A percentile compares a stretch with the other conserved stretches of the same genome.
phyloP scores from a whole-genome alignment of 768 basidiomycete species.

The Pleurotus djamor region DNA sequence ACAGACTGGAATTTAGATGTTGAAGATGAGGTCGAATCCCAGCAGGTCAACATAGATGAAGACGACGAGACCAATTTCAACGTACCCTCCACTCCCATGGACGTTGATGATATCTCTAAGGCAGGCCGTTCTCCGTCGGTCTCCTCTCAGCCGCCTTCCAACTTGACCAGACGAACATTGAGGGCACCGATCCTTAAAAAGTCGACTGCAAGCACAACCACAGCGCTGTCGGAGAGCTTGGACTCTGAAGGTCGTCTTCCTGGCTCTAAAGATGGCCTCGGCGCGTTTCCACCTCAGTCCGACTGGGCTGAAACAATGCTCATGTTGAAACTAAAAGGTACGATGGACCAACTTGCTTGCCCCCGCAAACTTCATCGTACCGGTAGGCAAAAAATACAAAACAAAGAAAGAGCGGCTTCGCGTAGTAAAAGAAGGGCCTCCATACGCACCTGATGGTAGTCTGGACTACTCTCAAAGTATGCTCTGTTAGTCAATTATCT shows the following conservation, averaged over 20 bases:
- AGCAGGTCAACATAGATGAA: slow-evolving; percentile 25
- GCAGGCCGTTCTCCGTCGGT: slow-evolving; percentile 46
- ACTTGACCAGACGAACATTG: slow-evolving; percentile 35
- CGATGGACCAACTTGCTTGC: not conserved
- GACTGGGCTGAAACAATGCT: slow-evolving; percentile 76
- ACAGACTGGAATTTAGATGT: slow-evolving; percentile 84
- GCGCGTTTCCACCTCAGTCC: slow-evolving; percentile 66
- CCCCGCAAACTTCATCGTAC: not conserved
- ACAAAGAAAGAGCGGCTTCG: slow-evolving; percentile 80
- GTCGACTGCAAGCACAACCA: slow-evolving; percentile 20
- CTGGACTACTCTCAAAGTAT: slow-evolving; percentile 70
- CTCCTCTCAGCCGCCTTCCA: slow-evolving; percentile 36
- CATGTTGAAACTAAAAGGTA: slow-evolving; percentile 74
- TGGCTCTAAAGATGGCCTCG: slow-evolving; percentile 75
- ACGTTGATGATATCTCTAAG: slow-evolving; percentile 35
- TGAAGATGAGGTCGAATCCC: slow-evolving; percentile 53
- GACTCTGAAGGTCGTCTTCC: slow-evolving; percentile 74
- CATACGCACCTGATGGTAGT: slow-evolving; percentile 72
- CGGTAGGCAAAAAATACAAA: slow-evolving; percentile 67
- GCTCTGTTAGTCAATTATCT: slow-evolving; percentile 17
- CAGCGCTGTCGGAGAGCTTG: slow-evolving; percentile 41
- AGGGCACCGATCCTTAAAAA: slow-evolving; percentile 51
- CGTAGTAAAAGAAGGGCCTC: slow-evolving; percentile 77
- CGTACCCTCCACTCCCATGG: slow-evolving; percentile 40
- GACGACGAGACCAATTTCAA: slow-evolving; percentile 38